Evolutionary conservation across 148 eudicot species (phyloP).

Genomic region (Persicaria tinctoria): DNA sequence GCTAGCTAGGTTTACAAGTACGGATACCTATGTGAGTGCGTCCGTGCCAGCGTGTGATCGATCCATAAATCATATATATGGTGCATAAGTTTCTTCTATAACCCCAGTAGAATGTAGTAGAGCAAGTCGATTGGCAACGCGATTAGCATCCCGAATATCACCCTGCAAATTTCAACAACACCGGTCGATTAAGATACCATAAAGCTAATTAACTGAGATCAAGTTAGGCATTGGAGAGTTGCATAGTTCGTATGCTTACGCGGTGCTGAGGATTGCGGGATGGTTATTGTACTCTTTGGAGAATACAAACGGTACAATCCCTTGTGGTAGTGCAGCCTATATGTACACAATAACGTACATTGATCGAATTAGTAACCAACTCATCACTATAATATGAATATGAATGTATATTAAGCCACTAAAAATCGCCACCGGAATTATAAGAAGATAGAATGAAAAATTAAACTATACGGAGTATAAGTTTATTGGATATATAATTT

Average conservation of each 20-base stretch:
- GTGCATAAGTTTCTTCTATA: slow-evolving; percentile 2
- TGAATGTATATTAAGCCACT: not conserved
- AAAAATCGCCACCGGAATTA: too few species aligned
- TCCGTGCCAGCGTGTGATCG: not conserved
- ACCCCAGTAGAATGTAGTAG: slow-evolving; percentile 24
- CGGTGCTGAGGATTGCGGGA: slow-evolving; percentile 46
- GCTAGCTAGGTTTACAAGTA: not conserved
- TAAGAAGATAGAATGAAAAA: too few species aligned
- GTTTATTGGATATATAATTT: too few species aligned
- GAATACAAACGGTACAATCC: slow-evolving; percentile 54
- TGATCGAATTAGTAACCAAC: not conserved
- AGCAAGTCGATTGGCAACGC: slow-evolving; percentile 27
- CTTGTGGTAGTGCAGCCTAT: slow-evolving; percentile 55
- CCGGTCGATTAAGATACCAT: not conserved
- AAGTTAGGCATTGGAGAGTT: not conserved
- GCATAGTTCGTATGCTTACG: slow-evolving; percentile 20
- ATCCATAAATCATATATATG: not conserved
- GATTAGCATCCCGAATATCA: slow-evolving; percentile 33
- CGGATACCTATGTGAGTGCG: not conserved
- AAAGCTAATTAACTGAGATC: too few species aligned
- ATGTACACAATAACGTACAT: not conserved
- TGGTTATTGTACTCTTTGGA: slow-evolving; percentile 44
- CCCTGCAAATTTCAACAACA: slow-evolving; percentile 20
- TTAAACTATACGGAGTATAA: too few species aligned
- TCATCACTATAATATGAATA: not conserved